phyloP scores from a whole-genome alignment of 129 eudicot genomes.

The Ambrosia trifida region DNA sequence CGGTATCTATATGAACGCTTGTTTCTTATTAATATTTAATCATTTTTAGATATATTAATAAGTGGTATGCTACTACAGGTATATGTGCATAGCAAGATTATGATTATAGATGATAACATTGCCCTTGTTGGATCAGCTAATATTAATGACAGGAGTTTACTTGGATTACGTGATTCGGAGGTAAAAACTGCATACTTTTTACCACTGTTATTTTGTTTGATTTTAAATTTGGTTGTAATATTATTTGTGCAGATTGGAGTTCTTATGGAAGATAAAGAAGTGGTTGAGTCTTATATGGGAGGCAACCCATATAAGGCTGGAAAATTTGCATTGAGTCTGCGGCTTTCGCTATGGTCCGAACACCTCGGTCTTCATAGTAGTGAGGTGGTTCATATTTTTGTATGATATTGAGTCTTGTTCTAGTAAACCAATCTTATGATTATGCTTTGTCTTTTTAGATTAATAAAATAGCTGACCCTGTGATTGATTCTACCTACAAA shows the following conservation, averaged over 20 bases:
- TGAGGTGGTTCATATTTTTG: conserved; percentile 48
- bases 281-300: conserved; percentile 74
- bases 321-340: conserved; percentile 84
- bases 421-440: neutral
- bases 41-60: neutral
- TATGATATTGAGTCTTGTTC: conserved; percentile 1
- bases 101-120: conserved; percentile 86
- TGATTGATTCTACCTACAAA: conserved; percentile 86
- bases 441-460: conserved; percentile 43
- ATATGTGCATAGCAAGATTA: conserved; percentile 94
- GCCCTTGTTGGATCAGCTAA: conserved; percentile 90
- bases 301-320: conserved; percentile 93
- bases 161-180: conserved; percentile 98
- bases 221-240: neutral
- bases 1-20: conserved; percentile 45
- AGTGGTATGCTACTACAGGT: conserved; percentile 44
- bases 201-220: neutral
- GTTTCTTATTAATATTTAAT: neutral
- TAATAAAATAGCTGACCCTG: conserved; percentile 72
- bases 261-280: conserved; percentile 90
- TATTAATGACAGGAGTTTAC: conserved; percentile 94
- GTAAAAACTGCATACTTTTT: conserved; percentile 34
- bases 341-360: conserved; percentile 93
- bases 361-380: conserved; percentile 86
- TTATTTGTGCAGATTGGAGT: conserved; percentile 69